Evolutionary conservation across 495 filamentous ascomycete genomes (phyloP), one percentile per base, ranked within the genome.

Genomic region (Penicillium canescens): DNA sequence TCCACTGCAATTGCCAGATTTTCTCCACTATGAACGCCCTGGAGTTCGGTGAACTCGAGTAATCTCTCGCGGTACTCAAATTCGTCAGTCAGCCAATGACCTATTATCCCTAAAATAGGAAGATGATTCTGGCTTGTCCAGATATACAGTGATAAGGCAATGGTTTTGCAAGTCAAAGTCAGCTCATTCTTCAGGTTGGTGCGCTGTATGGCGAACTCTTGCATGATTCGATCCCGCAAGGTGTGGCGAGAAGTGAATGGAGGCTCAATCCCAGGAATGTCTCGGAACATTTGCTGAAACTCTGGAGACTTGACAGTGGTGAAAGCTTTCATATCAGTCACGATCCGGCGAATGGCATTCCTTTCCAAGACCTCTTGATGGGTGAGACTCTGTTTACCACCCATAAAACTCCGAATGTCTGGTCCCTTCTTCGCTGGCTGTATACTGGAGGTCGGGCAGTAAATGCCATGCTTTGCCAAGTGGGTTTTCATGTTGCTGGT

Each of bases 1-100:
- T 56, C 14, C n/a, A 56, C 34, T 33, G 53, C 53, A 34, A 28
- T 43, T 18, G 53, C 23, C 18, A 50, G 21, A 50, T 50, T 56
- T 47, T 56, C 46, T 13, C 53, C 46, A 37, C 46, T 56, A 44
- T 56, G 53, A 37, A 37, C 23, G 24, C 53, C 45, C 21, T 55
- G 38, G 46, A 56, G 53, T 34, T 56, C 53, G 20, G 24, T 43
- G 33, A 56, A 50, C 46, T 56, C 53, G 23, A 50, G 40, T 20
- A 50, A 23, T 56, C 38, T 50, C 37, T 56, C 53, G 26, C 41
- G 36, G 33, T 56, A 56, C 23, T 24, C 36, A 43, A 56, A 56
- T 41, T 56, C 46, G 14, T 56, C 53, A 31, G 53, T 56, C 20
- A 56, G 53, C 46, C 53, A 50, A 56, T 56, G 52, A 21, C 52